A percentile compares a stretch with the other conserved stretches of the same genome.
These are phyloP conservation scores for Chionographis japonica DNA, from an alignment of 106 monocot species.

Conservation along the genomic window DNA sequence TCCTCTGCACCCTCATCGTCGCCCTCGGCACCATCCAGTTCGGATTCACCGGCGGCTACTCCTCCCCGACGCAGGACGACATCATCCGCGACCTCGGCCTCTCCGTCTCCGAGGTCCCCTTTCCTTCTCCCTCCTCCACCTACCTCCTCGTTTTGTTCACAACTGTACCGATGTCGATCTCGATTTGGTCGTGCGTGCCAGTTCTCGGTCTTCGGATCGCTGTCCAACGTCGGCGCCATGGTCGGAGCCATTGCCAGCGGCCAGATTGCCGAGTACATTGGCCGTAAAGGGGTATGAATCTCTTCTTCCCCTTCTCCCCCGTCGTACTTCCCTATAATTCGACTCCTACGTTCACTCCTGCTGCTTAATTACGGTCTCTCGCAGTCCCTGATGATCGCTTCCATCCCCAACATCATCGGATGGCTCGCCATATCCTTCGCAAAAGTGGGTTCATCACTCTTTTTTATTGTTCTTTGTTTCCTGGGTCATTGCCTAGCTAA, in stretches of 20 bases:
- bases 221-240: constrained; percentile 98
- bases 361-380: neutral
- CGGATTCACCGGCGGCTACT: constrained; percentile 91
- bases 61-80: constrained; percentile 76
- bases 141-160: neutral
- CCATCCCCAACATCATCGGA: constrained; percentile 86
- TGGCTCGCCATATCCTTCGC: constrained; percentile 95
- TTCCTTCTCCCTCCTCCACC: neutral
- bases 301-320: neutral
- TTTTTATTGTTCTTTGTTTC: neutral
- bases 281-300: constrained; percentile 73
- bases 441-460: constrained; percentile 29
- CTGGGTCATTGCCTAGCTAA: neutral
- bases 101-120: constrained; percentile 60
- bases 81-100: constrained; percentile 72
- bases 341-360: constrained; percentile 1
- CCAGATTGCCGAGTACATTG: constrained; percentile 92
- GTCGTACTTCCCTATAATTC: neutral
- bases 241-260: constrained; percentile 93
- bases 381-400: constrained; percentile 92
- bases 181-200: constrained; percentile 1
- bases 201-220: constrained; percentile 86
- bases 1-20: constrained; percentile 89
- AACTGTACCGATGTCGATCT: neutral
- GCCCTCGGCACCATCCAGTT: constrained; percentile 98